These are phyloP conservation scores for Stylonectria norvegica DNA, from an alignment of 2,329 filamentous ascomycete species.

Conservation along the genomic window DNA sequence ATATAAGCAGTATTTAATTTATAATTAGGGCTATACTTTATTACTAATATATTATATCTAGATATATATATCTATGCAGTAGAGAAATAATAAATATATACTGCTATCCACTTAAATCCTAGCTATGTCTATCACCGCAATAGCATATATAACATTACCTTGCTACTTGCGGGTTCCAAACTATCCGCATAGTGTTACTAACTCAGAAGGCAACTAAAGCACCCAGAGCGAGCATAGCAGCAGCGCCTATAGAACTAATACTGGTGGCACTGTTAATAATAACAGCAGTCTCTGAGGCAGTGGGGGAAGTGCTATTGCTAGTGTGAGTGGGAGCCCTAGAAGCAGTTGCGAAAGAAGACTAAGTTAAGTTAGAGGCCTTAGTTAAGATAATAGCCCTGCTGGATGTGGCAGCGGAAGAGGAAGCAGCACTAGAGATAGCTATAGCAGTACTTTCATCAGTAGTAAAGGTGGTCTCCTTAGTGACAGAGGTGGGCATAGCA, in stretches of 20 bases:
- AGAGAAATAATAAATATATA: too few species aligned
- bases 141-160: too few species aligned
- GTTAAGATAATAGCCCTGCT: background rate
- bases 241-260: background rate
- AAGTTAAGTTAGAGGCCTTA: too few species aligned
- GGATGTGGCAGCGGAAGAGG: background rate
- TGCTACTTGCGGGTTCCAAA: too few species aligned
- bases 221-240: conserved; percentile 6
- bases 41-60: too few species aligned
- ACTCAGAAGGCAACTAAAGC: conserved; percentile 1
- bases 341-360: too few species aligned
- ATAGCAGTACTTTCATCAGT: background rate
- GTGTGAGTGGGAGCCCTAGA: background rate
- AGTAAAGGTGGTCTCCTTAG: background rate
- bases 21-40: too few species aligned
- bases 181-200: background rate
- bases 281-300: background rate
- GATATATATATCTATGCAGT: too few species aligned
- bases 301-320: background rate
- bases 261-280: background rate
- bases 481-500: background rate
- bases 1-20: too few species aligned
- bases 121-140: too few species aligned
- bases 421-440: background rate
- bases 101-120: too few species aligned